phyloP scores from a whole-genome alignment of 257 asterid genomes.

The Parsonsia alboflavescens region DNA sequence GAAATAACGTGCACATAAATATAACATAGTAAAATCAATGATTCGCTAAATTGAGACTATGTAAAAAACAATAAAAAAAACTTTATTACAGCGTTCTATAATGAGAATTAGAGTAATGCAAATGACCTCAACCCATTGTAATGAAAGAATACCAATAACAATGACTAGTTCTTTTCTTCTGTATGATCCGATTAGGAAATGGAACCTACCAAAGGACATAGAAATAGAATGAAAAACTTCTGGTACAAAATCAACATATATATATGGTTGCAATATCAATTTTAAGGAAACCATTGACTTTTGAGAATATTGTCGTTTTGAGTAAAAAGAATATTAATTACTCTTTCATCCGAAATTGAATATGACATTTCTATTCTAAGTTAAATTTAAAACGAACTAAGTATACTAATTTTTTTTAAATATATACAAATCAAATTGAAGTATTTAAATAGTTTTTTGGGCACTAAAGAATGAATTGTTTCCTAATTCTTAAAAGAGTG shows the following conservation, averaged over 20 bases:
- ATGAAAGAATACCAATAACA: background rate
- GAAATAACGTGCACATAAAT: too few species aligned
- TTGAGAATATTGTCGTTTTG: background rate
- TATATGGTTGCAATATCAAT: constrained; percentile 15
- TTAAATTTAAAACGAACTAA: too few species aligned
- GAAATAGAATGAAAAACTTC: background rate
- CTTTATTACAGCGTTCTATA: background rate
- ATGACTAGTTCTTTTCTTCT: background rate
- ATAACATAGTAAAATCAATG: too few species aligned
- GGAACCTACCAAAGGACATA: background rate
- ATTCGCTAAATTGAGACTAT: background rate
- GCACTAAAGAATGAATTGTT: background rate
- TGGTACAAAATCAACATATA: background rate
- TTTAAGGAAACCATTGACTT: constrained; percentile 11
- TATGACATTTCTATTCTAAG: too few species aligned
- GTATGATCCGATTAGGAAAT: background rate
- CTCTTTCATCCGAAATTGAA: too few species aligned
- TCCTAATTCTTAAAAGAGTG: background rate
- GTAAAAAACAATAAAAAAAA: background rate
- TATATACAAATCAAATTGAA: too few species aligned
- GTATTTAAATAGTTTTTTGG: too few species aligned
- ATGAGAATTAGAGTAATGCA: background rate
- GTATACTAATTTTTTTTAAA: too few species aligned
- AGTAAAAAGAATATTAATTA: too few species aligned
- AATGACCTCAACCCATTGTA: background rate